Base-by-base conservation (phyloP, 2,329 filamentous ascomycete genomes). In the Calonectria pteridis region DNA sequence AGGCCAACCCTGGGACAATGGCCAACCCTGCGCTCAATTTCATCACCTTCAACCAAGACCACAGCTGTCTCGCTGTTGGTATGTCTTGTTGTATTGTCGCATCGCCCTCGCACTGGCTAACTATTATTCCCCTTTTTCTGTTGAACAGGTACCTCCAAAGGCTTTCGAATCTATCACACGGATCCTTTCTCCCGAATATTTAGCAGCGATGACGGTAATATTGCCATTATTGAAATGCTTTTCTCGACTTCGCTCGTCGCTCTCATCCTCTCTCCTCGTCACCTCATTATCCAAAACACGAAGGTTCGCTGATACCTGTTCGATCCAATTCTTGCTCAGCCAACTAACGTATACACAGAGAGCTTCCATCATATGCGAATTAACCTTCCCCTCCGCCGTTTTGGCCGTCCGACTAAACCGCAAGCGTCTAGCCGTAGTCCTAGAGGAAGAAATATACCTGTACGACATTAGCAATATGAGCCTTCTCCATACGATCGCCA, bases 381-480 rank as follows among this genome's bases (percentile, higher is more conserved):
- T 99, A 82, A 98, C 96, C 4, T 99, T 99, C 80, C 96, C 96
- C 16, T 98, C 96, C n/a, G 95, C 96, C 64, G 95, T 99, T 14
- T 91, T 98, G 50, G 96, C 96, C 26, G 95, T 99, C 73, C 94
- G 96, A 77, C 88, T 99, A 81, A 99, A 99, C 84, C 91, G 97
- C 78, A 98, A 98, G 85, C 93, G 97, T 46, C 90, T 99, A 31
- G 95, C 97, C 16, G 96, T 99, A 37, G 93, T 98, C 18, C 90
- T 98, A 71, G 97, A 99, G 84, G 95, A 98, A 80, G 94, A 98
- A 83, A 98, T 98, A 75, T 99, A 98, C 85, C 90, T 99, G 63
- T 99, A 99, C 87, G 97, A 99, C 84, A 98, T 99, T 77, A 95
- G 96, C 85, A 98, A 98, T 83, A 98, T 99, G 96, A 96, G 94